These are phyloP conservation scores for Thozetella sp. DNA, from an alignment of 495 filamentous ascomycete species.

Conservation along the genomic window DNA sequence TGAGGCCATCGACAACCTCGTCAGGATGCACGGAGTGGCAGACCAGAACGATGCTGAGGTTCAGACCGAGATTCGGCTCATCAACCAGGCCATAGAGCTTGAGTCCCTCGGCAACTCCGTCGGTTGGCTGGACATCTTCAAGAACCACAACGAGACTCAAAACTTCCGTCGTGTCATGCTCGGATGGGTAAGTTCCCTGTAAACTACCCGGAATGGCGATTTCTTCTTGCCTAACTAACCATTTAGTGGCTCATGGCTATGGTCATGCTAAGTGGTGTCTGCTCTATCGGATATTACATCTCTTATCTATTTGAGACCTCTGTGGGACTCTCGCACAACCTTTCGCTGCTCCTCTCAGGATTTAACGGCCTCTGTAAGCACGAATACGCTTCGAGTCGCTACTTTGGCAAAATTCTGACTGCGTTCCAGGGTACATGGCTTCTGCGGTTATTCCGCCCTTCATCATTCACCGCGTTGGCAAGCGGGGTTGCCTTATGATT, in stretches of 20 bases:
- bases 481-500: neutral
- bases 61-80: constrained; percentile 55
- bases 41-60: constrained; percentile 53
- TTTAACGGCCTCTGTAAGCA: neutral
- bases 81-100: constrained; percentile 58
- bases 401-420: too few relatives aligned
- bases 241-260: neutral
- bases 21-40: constrained; percentile 58
- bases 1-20: constrained; percentile 64
- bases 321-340: neutral
- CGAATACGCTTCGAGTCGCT: too few relatives aligned
- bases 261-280: neutral
- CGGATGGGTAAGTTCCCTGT: constrained; percentile 29
- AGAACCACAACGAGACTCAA: constrained; percentile 57
- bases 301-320: neutral
- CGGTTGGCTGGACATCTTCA: constrained; percentile 37
- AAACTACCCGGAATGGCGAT: too few relatives aligned
- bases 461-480: neutral
- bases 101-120: constrained; percentile 40
- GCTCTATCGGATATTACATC: neutral
- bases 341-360: neutral
- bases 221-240: neutral
- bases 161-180: constrained; percentile 59
- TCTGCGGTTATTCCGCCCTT: neutral
- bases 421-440: neutral